A percentile compares a stretch with the other conserved stretches of the same genome.
These are phyloP conservation scores for Psophocarpus tetragonolobus DNA, from an alignment of 306 rosid genomes.

Conservation along the genomic window DNA sequence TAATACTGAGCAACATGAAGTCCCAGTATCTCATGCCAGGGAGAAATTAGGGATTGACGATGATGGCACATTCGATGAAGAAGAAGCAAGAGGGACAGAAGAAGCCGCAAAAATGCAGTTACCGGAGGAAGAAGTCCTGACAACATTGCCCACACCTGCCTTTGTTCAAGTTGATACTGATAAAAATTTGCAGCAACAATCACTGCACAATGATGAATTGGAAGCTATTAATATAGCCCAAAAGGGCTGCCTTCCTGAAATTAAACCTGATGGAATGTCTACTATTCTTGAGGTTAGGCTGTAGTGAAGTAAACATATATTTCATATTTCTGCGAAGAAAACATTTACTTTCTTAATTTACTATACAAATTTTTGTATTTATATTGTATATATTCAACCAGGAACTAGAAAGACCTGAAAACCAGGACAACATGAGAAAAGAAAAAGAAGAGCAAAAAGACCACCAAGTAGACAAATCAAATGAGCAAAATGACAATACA, in stretches of 20 bases:
- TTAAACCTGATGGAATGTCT: neutral
- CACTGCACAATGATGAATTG: neutral
- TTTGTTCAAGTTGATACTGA: neutral
- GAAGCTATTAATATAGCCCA: neutral
- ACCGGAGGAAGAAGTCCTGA: neutral
- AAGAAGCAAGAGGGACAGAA: neutral
- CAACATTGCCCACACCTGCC: neutral
- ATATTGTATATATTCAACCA: neutral
- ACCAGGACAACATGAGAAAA: neutral
- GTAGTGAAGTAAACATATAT: neutral
- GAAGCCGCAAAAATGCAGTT: neutral
- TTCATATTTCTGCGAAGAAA: neutral
- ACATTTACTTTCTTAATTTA: neutral
- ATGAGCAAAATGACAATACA: too few relatives aligned
- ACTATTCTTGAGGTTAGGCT: neutral
- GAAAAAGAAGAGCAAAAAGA: neutral
- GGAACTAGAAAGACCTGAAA: neutral
- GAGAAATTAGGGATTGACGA: neutral
- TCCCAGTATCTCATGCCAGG: neutral
- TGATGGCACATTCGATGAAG: neutral
- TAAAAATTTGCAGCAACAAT: neutral
- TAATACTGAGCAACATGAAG: neutral
- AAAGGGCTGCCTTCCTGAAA: neutral
- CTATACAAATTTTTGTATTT: neutral
- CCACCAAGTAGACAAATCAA: neutral